Conservation (phyloP, 1,284 basidiomycete genomes). For the Taiwanofungus camphoratus region DNA sequence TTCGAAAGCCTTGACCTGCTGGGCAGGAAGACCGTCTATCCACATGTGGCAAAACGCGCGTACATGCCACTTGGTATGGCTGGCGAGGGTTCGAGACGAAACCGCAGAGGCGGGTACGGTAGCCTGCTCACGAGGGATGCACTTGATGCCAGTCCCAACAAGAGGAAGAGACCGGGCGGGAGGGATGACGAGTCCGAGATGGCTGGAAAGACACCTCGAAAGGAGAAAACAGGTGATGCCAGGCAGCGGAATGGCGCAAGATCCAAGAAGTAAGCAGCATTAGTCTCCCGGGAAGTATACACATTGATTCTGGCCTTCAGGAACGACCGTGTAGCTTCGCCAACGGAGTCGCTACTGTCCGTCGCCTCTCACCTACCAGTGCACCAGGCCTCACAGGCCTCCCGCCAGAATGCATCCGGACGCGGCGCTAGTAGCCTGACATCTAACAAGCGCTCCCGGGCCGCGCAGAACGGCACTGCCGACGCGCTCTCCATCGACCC, state of each 20-base stretch:
- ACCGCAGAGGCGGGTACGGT: conserved; percentile 33
- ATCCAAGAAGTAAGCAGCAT: conserved; percentile 49
- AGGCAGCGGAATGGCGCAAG: conserved; percentile 45
- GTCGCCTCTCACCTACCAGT: conserved; percentile 53
- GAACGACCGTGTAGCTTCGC: conserved; percentile 58
- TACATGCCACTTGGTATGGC: conserved; percentile 51
- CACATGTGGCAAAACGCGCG: conserved; percentile 61
- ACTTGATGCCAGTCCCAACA: conserved; percentile 44
- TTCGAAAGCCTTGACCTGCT: conserved; percentile 34
- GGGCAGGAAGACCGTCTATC: conserved; percentile 63
- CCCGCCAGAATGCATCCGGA: conserved; percentile 18
- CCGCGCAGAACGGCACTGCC: conserved; percentile 22
- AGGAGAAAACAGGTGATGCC: conserved; percentile 33
- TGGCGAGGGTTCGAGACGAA: conserved; percentile 54
- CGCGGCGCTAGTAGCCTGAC: conserved; percentile 21
- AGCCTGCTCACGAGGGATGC: conserved; percentile 20
- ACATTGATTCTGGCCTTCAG: conserved; percentile 25
- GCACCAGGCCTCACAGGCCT: conserved; percentile 9
- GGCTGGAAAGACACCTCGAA: conserved; percentile 36
- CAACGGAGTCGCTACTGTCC: conserved; percentile 67
- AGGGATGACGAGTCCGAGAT: conserved; percentile 58
- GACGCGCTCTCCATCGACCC: conserved; percentile 12
- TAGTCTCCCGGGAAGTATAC: background rate
- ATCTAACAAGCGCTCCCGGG: conserved; percentile 21
- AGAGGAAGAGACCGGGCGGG: conserved; percentile 46